These are phyloP conservation scores for Termitomyces sp. DNA, from an alignment of 768 basidiomycete genomes.

Conservation along the genomic window DNA sequence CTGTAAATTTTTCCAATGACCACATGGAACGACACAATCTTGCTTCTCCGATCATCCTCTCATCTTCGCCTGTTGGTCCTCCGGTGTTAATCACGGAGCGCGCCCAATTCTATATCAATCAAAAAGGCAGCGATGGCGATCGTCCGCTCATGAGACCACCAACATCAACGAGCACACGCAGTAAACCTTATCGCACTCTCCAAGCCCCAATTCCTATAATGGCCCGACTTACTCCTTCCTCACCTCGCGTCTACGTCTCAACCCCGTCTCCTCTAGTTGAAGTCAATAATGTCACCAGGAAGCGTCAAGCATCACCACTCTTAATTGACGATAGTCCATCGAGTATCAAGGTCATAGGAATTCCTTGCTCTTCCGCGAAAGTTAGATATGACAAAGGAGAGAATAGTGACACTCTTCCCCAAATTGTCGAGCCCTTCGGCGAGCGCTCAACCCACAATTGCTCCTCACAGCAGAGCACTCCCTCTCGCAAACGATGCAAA, in stretches of 20 bases:
- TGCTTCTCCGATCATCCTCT: conserved; percentile 20
- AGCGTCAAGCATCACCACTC: background rate
- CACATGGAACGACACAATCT: conserved; percentile 12
- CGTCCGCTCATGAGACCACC: background rate
- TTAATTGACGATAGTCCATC: background rate
- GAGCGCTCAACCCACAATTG: background rate
- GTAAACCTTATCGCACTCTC: background rate
- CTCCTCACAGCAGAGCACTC: background rate
- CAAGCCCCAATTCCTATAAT: background rate
- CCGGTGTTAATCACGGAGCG: background rate
- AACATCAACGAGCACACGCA: background rate
- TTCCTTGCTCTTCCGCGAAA: background rate
- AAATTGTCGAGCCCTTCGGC: background rate
- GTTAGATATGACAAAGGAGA: background rate
- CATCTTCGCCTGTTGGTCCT: conserved; percentile 13
- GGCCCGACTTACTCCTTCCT: background rate
- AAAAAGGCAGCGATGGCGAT: background rate
- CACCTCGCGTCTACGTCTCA: background rate
- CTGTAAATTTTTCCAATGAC: conserved; percentile 2
- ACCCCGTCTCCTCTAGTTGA: conserved; percentile 8
- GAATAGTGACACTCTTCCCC: background rate
- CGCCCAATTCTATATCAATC: background rate
- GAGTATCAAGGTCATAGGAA: background rate
- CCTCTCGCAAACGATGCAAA: background rate
- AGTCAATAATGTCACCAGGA: conserved; percentile 6